These are phyloP conservation scores for Bolboschoenoplectus hybrid DNA, from an alignment of 202 grass and related monocot genomes.

Conservation along the genomic window DNA sequence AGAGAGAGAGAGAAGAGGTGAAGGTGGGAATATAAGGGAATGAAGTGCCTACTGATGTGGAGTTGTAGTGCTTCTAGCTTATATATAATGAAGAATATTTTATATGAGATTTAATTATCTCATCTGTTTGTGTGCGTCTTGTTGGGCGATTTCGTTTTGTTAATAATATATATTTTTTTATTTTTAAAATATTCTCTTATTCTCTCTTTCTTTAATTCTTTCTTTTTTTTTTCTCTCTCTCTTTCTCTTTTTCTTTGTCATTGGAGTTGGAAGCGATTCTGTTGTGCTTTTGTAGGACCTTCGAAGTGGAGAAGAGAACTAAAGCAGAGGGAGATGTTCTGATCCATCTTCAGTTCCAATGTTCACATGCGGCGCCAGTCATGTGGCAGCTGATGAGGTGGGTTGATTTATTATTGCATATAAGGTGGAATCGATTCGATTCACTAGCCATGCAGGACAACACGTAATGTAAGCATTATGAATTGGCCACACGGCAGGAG, in stretches of 20 bases:
- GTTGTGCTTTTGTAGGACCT: constrained; percentile 52
- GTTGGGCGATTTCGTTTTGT: constrained; percentile 7
- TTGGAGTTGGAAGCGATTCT: constrained; percentile 54
- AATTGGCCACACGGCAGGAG: background rate
- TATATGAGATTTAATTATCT: constrained; percentile 12
- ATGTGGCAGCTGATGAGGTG: background rate
- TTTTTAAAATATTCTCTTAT: constrained; percentile 12
- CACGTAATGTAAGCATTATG: too few species aligned
- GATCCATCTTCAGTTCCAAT: background rate
- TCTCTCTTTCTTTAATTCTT: too few species aligned
- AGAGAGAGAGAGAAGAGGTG: constrained; percentile 6
- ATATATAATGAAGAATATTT: constrained; percentile 30
- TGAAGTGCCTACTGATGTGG: constrained; percentile 9
- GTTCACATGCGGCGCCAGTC: background rate
- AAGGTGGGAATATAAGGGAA: background rate
- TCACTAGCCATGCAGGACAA: too few species aligned
- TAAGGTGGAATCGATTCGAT: too few species aligned
- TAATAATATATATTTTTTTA: constrained; percentile 16
- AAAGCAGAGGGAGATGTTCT: constrained; percentile 40
- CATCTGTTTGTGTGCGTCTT: constrained; percentile 18
- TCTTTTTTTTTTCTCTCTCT: constrained; percentile 17
- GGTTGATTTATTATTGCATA: background rate
- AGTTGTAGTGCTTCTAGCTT: constrained; percentile 9
- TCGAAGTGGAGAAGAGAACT: constrained; percentile 36
- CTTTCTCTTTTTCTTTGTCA: constrained; percentile 45